Base-by-base conservation (phyloP, 2,329 filamentous ascomycete species). In the Mycosphaerella arachidis region DNA sequence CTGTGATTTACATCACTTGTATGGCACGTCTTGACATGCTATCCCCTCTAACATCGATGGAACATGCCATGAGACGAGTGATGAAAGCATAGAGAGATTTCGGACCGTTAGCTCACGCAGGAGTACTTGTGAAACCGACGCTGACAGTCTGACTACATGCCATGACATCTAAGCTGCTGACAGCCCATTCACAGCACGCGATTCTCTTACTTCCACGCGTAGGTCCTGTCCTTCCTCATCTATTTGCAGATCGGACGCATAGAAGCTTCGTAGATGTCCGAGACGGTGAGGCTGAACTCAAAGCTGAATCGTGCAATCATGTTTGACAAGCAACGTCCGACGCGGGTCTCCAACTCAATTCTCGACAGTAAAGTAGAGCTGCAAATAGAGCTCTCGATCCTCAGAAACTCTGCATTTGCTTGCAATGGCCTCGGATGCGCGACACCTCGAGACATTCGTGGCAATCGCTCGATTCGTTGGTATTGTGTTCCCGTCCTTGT, bases 401-500 rank as follows among this genome's bases (percentile, higher is more conserved):
- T 24, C 3, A 24, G 24, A 3, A 24, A 24, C 1, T 24, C 1
- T 24, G 24, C 24, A 24, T 24, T 24, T 24, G 24, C 24, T 24
- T 30, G 48, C 48, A 18, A 52, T 52, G 27, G 48, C 27, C 5
- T 3, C 30, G 1, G 16, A 27, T 18, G 12, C 30, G 30, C 12
- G 12, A 27, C 29, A 52, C 10, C n/a, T 46, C 10, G 52, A 33
- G 6, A 46, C 27, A 18, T 33, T 33, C 6, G 48, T 54, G 2
- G 46, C 50, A 16, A 16, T 57, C 3, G 56, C 58, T n/a, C 62
- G 62, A 6, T 70, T 70, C 57, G 37, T 65, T 8, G 67, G 61
- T 50, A 66, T 70, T n/a, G 64, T 68, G 12, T 63, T 53, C 48
- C 67, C 67, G 30, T 59, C 61, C 6, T 53, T 68, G 20, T 70